These are phyloP conservation scores for Articulospora tetracladia DNA, from an alignment of 495 filamentous ascomycete species.

Conservation along the genomic window DNA sequence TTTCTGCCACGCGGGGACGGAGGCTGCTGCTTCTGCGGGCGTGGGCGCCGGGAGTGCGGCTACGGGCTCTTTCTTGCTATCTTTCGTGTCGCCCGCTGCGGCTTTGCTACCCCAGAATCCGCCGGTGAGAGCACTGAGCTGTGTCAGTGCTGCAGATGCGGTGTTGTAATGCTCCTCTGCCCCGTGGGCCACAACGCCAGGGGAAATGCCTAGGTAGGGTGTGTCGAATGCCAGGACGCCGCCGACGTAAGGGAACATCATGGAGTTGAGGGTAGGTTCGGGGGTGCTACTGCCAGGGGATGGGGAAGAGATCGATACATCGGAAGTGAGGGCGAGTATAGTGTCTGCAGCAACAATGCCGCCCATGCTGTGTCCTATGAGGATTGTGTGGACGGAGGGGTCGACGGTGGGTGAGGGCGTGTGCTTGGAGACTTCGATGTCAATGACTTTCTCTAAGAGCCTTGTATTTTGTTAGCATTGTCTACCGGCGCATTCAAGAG, in stretches of 20 bases:
- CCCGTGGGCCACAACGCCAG: conserved; percentile 82
- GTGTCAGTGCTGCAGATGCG: conserved; percentile 63
- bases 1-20: conserved; percentile 41
- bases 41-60: conserved; percentile 41
- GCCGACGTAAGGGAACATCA: conserved; percentile 64
- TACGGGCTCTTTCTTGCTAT: conserved; percentile 19
- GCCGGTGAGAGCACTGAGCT: conserved; percentile 47
- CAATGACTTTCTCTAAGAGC: conserved; percentile 83
- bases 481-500: background rate
- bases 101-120: conserved; percentile 26
- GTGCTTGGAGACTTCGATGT: conserved; percentile 80
- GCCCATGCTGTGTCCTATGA: conserved; percentile 94
- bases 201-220: conserved; percentile 85
- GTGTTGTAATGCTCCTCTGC: conserved; percentile 82
- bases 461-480: conserved; percentile 37
- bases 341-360: conserved; percentile 94
- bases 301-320: conserved; percentile 28
- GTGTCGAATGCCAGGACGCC: conserved; percentile 94
- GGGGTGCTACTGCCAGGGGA: background rate
- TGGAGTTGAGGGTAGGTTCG: conserved; percentile 12
- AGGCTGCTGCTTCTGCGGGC: conserved; percentile 5
- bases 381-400: conserved; percentile 76
- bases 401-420: conserved; percentile 86
- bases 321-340: conserved; percentile 47
- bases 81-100: conserved; percentile 6